These are phyloP conservation scores for Pseudonitzschia pungens DNA, from an alignment of 108 stramenopile genomes.

Conservation along the genomic window DNA sequence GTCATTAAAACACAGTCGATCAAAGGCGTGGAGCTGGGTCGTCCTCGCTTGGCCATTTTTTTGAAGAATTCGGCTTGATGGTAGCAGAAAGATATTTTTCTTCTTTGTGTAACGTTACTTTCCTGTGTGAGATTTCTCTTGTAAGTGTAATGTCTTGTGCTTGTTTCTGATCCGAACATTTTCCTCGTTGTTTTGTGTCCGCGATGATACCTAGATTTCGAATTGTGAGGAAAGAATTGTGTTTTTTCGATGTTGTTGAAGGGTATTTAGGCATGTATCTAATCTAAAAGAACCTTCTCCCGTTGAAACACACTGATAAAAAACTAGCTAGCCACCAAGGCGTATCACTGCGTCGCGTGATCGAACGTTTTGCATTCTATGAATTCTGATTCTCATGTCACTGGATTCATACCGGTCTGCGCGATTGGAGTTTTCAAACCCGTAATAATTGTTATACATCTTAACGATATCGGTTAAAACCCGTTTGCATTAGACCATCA, in stretches of 20 bases:
- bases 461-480: too few species aligned
- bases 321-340: too few species aligned
- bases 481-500: too few species aligned
- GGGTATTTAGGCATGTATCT: too few species aligned
- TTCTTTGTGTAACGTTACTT: neutral
- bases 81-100: neutral
- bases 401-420: too few species aligned
- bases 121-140: neutral
- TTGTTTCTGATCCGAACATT: neutral
- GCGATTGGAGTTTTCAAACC: too few species aligned
- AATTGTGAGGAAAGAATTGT: neutral
- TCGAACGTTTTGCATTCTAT: too few species aligned
- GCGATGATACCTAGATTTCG: neutral
- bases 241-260: neutral
- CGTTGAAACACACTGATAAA: too few species aligned
- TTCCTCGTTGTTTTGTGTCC: neutral
- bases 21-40: neutral
- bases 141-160: neutral
- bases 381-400: too few species aligned
- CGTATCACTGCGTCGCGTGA: too few species aligned
- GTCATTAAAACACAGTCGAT: neutral
- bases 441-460: too few species aligned
- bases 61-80: neutral
- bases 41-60: neutral
- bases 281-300: too few species aligned